These are phyloP conservation scores for Claviceps monticola DNA, from an alignment of 2,329 filamentous ascomycete genomes.

Conservation along the genomic window DNA sequence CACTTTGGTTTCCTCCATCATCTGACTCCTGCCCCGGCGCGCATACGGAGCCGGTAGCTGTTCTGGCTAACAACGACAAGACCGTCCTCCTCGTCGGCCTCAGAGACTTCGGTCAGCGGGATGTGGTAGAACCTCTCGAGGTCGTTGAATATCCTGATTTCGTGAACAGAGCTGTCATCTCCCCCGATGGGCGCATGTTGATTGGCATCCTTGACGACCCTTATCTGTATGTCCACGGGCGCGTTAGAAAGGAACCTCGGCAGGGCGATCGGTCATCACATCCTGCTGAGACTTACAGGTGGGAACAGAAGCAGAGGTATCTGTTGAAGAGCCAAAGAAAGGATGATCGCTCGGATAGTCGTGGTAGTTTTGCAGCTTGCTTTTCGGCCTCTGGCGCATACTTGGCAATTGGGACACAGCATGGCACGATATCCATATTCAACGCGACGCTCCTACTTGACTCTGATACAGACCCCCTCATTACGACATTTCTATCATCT, in stretches of 20 bases:
- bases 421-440: slow-evolving; percentile 66
- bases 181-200: slow-evolving; percentile 69
- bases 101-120: slow-evolving; percentile 35
- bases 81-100: slow-evolving; percentile 77
- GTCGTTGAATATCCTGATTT: slow-evolving; percentile 64
- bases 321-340: slow-evolving; percentile 44
- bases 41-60: slow-evolving; percentile 45
- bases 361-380: slow-evolving; percentile 64
- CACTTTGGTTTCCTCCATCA: slow-evolving; percentile 43
- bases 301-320: slow-evolving; percentile 37
- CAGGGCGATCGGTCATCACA: slow-evolving; percentile 11
- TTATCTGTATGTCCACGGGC: slow-evolving; percentile 68
- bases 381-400: slow-evolving; percentile 61
- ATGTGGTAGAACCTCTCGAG: slow-evolving; percentile 45
- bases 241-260: slow-evolving; percentile 24
- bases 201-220: slow-evolving; percentile 81
- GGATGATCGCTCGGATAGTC: slow-evolving; percentile 38
- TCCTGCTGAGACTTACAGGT: slow-evolving; percentile 25
- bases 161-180: slow-evolving; percentile 91
- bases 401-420: slow-evolving; percentile 66
- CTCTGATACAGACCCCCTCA: slow-evolving; percentile 41
- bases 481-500: slow-evolving; percentile 68
- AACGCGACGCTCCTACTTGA: slow-evolving; percentile 38
- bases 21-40: slow-evolving; percentile 17
- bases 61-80: slow-evolving; percentile 82